These are phyloP conservation scores for Lentithecium fluviatile DNA, from an alignment of 495 filamentous ascomycete species.

Conservation along the genomic window DNA sequence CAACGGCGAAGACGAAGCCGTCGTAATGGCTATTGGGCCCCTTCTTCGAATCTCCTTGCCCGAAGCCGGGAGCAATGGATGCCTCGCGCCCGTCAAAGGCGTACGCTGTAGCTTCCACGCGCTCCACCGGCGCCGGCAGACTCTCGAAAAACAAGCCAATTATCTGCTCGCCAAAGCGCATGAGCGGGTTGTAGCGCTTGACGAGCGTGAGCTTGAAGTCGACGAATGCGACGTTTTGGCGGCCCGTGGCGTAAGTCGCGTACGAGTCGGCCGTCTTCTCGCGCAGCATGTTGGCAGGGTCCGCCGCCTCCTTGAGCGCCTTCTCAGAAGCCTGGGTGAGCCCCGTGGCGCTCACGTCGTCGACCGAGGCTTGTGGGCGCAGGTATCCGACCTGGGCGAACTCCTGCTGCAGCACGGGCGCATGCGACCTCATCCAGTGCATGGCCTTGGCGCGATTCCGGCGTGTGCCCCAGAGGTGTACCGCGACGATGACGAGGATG, in stretches of 20 bases:
- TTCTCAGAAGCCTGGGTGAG: slow-evolving; percentile 41
- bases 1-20: slow-evolving; percentile 89
- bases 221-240: slow-evolving; percentile 88
- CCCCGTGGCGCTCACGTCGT: slow-evolving; percentile 49
- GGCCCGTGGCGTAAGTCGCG: slow-evolving; percentile 84
- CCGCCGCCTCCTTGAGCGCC: slow-evolving; percentile 39
- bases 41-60: slow-evolving; percentile 50
- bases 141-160: slow-evolving; percentile 78
- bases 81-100: slow-evolving; percentile 90
- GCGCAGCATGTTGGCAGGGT: slow-evolving; percentile 65
- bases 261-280: slow-evolving; percentile 84
- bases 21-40: slow-evolving; percentile 77
- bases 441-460: slow-evolving; percentile 77
- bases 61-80: slow-evolving; percentile 62
- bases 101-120: slow-evolving; percentile 70
- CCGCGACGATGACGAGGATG: slow-evolving; percentile 67
- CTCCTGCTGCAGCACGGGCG: slow-evolving; percentile 69
- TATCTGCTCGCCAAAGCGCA: slow-evolving; percentile 63
- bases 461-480: slow-evolving; percentile 80
- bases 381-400: slow-evolving; percentile 87
- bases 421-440: slow-evolving; percentile 75
- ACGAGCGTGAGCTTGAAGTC: slow-evolving; percentile 77
- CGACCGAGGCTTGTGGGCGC: slow-evolving; percentile 42
- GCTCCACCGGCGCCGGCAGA: slow-evolving; percentile 65
- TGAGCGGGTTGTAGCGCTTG: slow-evolving; percentile 88